A percentile compares a stretch with the other conserved stretches of the same genome.
phyloP scores from a whole-genome alignment of 2,329 filamentous ascomycete species.

The Aspergillus quadricinctus region DNA sequence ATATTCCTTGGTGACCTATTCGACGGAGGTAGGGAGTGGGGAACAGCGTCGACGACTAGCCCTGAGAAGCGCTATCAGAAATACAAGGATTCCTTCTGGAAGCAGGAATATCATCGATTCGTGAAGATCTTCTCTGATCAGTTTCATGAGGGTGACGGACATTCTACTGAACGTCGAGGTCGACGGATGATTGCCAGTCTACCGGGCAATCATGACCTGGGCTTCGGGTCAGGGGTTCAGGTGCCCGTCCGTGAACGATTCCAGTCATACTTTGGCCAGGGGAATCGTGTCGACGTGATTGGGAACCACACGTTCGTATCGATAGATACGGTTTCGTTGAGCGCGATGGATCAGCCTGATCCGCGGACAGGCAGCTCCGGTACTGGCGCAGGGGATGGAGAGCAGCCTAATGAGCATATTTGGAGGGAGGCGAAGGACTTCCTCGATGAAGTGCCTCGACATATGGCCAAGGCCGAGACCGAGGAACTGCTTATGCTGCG shows the following conservation, averaged over 20 bases:
- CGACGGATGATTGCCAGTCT: slow-evolving; percentile 78
- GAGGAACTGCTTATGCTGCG: slow-evolving; percentile 64
- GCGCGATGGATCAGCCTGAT: slow-evolving; percentile 61
- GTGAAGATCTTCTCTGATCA: slow-evolving; percentile 75
- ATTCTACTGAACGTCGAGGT: slow-evolving; percentile 58
- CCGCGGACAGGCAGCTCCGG: slow-evolving; percentile 43
- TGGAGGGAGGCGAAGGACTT: slow-evolving; percentile 76
- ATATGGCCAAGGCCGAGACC: slow-evolving; percentile 64
- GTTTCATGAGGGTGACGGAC: slow-evolving; percentile 57
- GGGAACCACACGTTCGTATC: slow-evolving; percentile 96
- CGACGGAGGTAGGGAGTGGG: slow-evolving; percentile 94
- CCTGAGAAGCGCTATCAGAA: slow-evolving; percentile 66
- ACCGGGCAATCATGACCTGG: slow-evolving; percentile 92
- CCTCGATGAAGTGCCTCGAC: slow-evolving; percentile 59
- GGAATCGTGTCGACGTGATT: slow-evolving; percentile 85
- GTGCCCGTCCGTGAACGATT: slow-evolving; percentile 76
- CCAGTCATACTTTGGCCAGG: slow-evolving; percentile 80
- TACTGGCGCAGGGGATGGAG: slow-evolving; percentile 44
- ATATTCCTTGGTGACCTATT: slow-evolving; percentile 94
- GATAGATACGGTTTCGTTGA: slow-evolving; percentile 82
- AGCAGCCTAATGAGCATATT: slow-evolving; percentile 56
- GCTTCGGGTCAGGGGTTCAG: slow-evolving; percentile 83
- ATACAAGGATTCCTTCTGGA: slow-evolving; percentile 80
- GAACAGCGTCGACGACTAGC: slow-evolving; percentile 57
- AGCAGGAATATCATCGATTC: slow-evolving; percentile 81